phyloP scores from a whole-genome alignment of 1,284 basidiomycete genomes.

The Volvariella surrecta region DNA sequence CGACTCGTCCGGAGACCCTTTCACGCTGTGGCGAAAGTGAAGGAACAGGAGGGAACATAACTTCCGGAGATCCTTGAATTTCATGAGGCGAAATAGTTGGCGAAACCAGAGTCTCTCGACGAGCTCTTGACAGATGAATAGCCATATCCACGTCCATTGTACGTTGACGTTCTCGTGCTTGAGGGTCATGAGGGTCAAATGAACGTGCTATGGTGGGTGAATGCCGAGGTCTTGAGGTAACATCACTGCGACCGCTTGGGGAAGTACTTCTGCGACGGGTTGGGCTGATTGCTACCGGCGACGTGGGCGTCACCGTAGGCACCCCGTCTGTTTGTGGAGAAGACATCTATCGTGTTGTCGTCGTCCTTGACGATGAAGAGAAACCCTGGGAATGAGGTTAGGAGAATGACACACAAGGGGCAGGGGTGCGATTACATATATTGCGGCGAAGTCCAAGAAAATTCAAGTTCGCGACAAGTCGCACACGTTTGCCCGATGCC shows the following conservation, averaged over 20 bases:
- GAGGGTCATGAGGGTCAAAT: constrained; percentile 59
- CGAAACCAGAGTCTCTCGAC: constrained; percentile 51
- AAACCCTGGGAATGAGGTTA: not conserved
- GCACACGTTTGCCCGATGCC: too few relatives aligned
- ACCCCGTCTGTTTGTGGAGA: not conserved
- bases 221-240: constrained; percentile 34
- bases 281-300: constrained; percentile 31
- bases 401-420: not conserved
- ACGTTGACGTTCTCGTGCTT: constrained; percentile 70
- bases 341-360: constrained; percentile 14
- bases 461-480: too few relatives aligned
- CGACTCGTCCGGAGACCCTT: constrained; percentile 30
- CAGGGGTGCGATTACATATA: too few relatives aligned
- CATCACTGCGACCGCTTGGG: constrained; percentile 33
- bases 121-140: constrained; percentile 68
- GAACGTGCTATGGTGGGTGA: constrained; percentile 59
- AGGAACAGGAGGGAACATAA: constrained; percentile 21
- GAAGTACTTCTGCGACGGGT: constrained; percentile 32
- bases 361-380: not conserved
- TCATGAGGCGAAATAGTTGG: constrained; percentile 22
- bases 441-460: not conserved
- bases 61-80: constrained; percentile 13
- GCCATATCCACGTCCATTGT: constrained; percentile 84
- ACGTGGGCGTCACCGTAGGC: constrained; percentile 12
- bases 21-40: constrained; percentile 33